Conservation (phyloP, 2,329 filamentous ascomycete genomes). For the Xylariales sp. region DNA sequence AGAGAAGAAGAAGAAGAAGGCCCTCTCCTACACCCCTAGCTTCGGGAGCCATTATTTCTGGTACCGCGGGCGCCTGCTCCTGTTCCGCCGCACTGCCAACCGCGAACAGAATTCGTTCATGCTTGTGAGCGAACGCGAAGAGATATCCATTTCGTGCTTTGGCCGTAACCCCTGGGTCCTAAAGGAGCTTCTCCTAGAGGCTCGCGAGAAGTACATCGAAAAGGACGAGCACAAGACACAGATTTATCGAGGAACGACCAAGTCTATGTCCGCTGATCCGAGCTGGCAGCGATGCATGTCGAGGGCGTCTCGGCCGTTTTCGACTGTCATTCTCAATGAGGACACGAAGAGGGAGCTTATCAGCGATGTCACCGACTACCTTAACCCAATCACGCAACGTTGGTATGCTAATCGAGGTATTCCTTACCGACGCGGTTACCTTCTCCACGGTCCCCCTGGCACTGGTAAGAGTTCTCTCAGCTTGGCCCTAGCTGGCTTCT, state of each 20-base stretch:
- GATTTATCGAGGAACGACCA: constrained; percentile 69
- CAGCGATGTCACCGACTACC: constrained; percentile 71
- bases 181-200: constrained; percentile 71
- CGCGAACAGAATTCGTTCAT: constrained; percentile 56
- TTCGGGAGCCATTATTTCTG: constrained; percentile 76
- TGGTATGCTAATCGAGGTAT: constrained; percentile 90
- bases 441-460: constrained; percentile 83
- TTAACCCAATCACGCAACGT: constrained; percentile 70
- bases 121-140: constrained; percentile 64
- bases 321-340: constrained; percentile 73
- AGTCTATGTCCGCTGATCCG: constrained; percentile 56
- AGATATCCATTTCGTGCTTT: constrained; percentile 70
- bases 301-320: constrained; percentile 69
- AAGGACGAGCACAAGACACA: constrained; percentile 72
- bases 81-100: constrained; percentile 66
- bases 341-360: constrained; percentile 69
- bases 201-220: constrained; percentile 64
- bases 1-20: constrained; percentile 59
- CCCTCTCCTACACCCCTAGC: constrained; percentile 72
- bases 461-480: constrained; percentile 82
- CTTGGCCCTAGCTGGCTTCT: constrained; percentile 76
- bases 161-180: constrained; percentile 70
- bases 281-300: constrained; percentile 73
- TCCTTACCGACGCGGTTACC: constrained; percentile 85
- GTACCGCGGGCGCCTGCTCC: constrained; percentile 68